A percentile compares a stretch with the other conserved stretches of the same genome.
These are phyloP conservation scores for Stephania yunnanensis DNA, from an alignment of 164 flowering plant genomes.

Conservation along the genomic window DNA sequence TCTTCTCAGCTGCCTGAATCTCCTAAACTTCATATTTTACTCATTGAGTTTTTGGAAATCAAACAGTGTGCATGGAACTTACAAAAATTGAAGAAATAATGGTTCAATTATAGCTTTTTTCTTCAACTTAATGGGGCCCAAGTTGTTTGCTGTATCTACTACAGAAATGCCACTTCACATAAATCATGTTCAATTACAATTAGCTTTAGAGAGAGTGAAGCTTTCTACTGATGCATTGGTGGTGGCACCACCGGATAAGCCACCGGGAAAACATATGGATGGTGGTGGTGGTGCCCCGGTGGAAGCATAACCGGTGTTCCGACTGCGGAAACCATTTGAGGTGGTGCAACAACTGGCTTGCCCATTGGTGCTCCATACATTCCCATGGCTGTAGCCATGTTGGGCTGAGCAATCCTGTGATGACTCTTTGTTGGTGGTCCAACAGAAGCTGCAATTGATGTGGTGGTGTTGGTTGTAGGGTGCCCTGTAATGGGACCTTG, in stretches of 20 bases:
- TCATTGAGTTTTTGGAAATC: too few relatives aligned
- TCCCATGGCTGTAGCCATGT: slow-evolving; percentile 1
- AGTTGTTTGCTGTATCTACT: background rate
- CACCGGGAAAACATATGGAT: slow-evolving; percentile 10
- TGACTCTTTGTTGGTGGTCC: slow-evolving; percentile 1
- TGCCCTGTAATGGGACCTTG: slow-evolving; percentile 87
- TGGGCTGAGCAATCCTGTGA: background rate
- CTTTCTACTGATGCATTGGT: slow-evolving; percentile 6
- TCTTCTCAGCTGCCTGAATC: too few relatives aligned
- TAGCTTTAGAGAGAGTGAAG: background rate
- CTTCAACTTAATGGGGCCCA: too few relatives aligned
- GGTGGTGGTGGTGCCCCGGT: slow-evolving; percentile 7
- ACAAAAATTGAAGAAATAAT: too few relatives aligned
- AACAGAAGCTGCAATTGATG: slow-evolving; percentile 1
- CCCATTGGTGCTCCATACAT: slow-evolving; percentile 16
- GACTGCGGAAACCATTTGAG: slow-evolving; percentile 12
- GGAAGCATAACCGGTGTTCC: slow-evolving; percentile 14
- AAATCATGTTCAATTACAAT: background rate
- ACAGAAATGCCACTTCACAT: background rate
- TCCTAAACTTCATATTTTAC: too few relatives aligned
- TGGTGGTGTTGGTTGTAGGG: background rate
- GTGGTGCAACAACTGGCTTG: slow-evolving; percentile 5
- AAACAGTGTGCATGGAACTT: too few relatives aligned
- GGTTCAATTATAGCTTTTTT: too few relatives aligned
- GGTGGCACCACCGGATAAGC: slow-evolving; percentile 9